Base-by-base conservation (phyloP, 345 rosid species). In the Gossypioides kirkii region DNA sequence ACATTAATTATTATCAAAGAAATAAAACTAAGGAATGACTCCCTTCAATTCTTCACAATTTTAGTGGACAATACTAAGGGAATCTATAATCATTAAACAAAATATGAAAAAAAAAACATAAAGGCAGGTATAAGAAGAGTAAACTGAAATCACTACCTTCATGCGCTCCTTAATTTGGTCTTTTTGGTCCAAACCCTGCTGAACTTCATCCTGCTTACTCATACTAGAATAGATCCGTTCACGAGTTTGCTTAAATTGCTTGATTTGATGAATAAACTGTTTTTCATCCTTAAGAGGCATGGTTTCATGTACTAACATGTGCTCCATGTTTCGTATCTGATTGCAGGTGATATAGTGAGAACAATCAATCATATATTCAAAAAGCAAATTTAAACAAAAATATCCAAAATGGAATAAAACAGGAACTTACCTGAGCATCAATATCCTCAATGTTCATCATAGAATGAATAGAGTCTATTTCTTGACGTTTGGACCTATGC, bases 221-320 rank as follows among this genome's bases (percentile, higher is more conserved):
- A 87, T 84, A 72, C 61, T 82, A 70, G 86, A 82, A 56, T 84
- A 80, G 38, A 88, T 78, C 69, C 85, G 89, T 16, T 86, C 91
- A 38, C 90, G 96, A 38, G 43, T 73, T 73, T 81, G 88, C 82
- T 82, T 88, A 82, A 87, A 76, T 54, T 84, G 87, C 77, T 89
- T 87, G 55, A 93, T 89, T 43, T 89, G 93, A 70, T 87, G 90
- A 75, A 91, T 81, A 23, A 76, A 77, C 58, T 83, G 86, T 79
- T 89, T 93, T 79, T 93, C 97, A 86, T 91, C 97, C 78, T 79
- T 91, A 71, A 93, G 73, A 69, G 87, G 76, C 84, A 54, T 85
- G 80, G 94, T 91, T 81, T 86, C 94, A 74, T 91, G 97, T 46
- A 87, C 85, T 65, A 93, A 87, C 83, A 53, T 87, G 79, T 87